Base-by-base conservation (phyloP, 306 rosid genomes). In the Phaseolus lunatus region DNA sequence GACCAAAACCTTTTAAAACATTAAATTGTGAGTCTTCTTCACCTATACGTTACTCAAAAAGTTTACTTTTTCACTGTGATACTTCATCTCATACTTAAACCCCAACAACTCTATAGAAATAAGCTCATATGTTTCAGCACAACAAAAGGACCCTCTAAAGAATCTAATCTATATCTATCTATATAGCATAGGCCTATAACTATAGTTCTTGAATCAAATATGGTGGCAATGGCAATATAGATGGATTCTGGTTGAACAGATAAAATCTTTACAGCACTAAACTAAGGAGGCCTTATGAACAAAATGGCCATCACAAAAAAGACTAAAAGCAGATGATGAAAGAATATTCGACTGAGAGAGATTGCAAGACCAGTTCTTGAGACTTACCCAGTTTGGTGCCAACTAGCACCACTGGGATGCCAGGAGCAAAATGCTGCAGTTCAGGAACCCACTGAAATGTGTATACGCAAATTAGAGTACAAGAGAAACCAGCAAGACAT, bases 351-450 rank as follows among this genome's bases (percentile, higher is more conserved):
- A 22, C 52, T 48, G 41, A 37, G 31, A 20, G 31, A 22, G 56
- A 52, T 80, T 16, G 73, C 57, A 14, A 76, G 49, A 63, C 49
- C 53, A 39, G 64, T 18, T 56, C 70, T 58, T 73, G 66, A 68
- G 33, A 73, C 91, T 75, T 73, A 89, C 97, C 97, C 78, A 90
- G 72, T 88, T 93, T 93, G 76, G 97, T 93, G 58, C 97, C 96
- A 50, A 87, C 94, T 70, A 93, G 89, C 49, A 93, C 90, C 57
- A 93, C 84, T 0, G 98, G 96, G 31, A 89, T 66, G 15, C 94
- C 91, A 33, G 96, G 97, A 53, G 97, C 94, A 67, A 82, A 89
- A 80, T 93, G 97, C 89, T 93, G 96, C 65, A 93, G 91, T 78
- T 93, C 97, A 35, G 96, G 97, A 84, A 93, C 88, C 97, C 97